Evolutionary conservation across 805 yeast genomes (phyloP), one percentile per base, ranked within the genome.

Genomic region (Zygotorulaspora danielsina): DNA sequence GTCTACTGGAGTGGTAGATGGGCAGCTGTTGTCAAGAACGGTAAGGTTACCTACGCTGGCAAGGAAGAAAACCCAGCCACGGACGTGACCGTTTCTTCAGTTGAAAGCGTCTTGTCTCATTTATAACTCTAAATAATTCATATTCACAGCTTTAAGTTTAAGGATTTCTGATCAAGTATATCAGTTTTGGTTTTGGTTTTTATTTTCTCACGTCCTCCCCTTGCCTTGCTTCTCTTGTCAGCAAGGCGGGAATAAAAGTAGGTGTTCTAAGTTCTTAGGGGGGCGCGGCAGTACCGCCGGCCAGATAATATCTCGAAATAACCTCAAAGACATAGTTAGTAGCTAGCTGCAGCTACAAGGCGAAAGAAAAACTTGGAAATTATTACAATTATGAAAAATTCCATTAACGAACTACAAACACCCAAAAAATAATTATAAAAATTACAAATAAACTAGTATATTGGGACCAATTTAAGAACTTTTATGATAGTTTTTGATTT

Each of bases 1-100:
- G 84, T 81, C 17, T 57, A 65, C 42, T 74, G 89, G 66, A 75
- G 84, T 38, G 69, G 71, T 48, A 76, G 96, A 66, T 85, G 78
- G 65, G 87, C 90, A 31, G 66, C 81, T 42, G 69, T 87, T 46
- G 78, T 84, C 38, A 79, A 77, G 51, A 63, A 75, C 42, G 81
- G 80, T 52, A 63, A 64, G 43, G 71, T 78, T 42, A 61, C 64
- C 37, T 78, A 76, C 60, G 64, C 71, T 25, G 70, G 58, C 43
- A 56, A 54, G 49, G 71, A 66, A 44, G 46, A 42, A 28, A 61
- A 61, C 42, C 58, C 63, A 24, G 63, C 58, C 31, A 53, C 59
- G 21, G 67, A 64, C 3, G 70, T 67, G 8, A 57, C 65, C 10
- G 65, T 59, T 12, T 60, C 67, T 4, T 54, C 64, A 22, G 65